Evolutionary conservation across 257 asterid genomes (phyloP).

Genomic region (Solanum piurae): DNA sequence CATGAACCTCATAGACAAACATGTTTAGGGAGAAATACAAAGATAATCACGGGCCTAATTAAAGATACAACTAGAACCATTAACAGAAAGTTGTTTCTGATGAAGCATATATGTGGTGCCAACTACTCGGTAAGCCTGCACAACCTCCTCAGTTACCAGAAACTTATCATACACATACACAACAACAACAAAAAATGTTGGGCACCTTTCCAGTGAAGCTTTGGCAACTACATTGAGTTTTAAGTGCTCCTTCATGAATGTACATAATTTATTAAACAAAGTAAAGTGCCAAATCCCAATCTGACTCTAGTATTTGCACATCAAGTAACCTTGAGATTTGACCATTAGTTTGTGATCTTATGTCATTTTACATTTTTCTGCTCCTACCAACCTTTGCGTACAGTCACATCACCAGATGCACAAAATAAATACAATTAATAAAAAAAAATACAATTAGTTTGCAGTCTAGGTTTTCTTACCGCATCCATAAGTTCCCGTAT

Average conservation of each 20-base stretch:
- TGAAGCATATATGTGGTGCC: background rate
- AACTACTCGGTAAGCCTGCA: background rate
- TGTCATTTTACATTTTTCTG: background rate
- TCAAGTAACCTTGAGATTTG: background rate
- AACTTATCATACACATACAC: background rate
- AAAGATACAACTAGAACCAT: background rate
- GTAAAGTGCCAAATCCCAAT: background rate
- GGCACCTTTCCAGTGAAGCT: background rate
- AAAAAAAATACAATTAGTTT: background rate
- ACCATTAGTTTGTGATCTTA: background rate
- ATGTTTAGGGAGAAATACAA: background rate
- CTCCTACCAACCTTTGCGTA: background rate
- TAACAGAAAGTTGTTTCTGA: background rate
- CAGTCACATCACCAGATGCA: background rate
- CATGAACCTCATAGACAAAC: background rate
- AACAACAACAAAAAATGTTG: background rate
- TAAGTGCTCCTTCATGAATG: background rate
- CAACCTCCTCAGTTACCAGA: background rate
- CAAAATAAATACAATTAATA: background rate
- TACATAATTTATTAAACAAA: background rate
- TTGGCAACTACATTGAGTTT: background rate
- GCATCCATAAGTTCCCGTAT: constrained; percentile 95
- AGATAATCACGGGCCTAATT: background rate
- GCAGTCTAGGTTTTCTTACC: constrained; percentile 30
- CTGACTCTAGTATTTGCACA: background rate